A percentile compares a stretch with the other conserved stretches of the same genome.
Evolutionary conservation across 306 rosid genomes (phyloP).

Genomic region (Prinsepia uniflora): DNA sequence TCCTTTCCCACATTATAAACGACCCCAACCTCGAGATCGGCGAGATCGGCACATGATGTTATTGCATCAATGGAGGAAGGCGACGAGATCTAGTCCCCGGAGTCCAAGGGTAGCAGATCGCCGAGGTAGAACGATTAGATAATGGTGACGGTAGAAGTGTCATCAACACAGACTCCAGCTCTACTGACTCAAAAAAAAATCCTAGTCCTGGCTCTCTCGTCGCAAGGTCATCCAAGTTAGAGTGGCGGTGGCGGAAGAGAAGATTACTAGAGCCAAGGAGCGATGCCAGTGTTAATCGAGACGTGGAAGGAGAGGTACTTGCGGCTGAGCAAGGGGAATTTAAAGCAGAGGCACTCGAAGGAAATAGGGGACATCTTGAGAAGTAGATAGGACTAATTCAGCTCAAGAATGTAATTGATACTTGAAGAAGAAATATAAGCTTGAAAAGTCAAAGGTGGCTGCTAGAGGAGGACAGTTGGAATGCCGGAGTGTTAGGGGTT

Average conservation of each 20-base stretch:
- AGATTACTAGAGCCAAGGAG: conserved; percentile 96
- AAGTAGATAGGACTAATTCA: conserved; percentile 77
- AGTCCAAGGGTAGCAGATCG: conserved; percentile 66
- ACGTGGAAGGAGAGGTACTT: conserved; percentile 97
- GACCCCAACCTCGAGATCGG: conserved; percentile 1
- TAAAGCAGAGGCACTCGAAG: conserved; percentile 96
- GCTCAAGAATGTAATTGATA: conserved; percentile 94
- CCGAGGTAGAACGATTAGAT: conserved; percentile 55
- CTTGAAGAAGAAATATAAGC: conserved; percentile 90
- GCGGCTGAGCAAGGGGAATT: conserved; percentile 86
- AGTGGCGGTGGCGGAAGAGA: conserved; percentile 71
- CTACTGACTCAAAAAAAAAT: conserved; percentile 42
- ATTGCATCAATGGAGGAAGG: conserved; percentile 62
- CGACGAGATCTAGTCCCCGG: conserved; percentile 73
- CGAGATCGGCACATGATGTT: conserved; percentile 33
- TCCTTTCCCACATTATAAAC: conserved; percentile 13
- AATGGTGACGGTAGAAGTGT: conserved; percentile 73
- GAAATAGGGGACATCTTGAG: conserved; percentile 92
- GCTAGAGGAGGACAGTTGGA: conserved; percentile 45
- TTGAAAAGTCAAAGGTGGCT: conserved; percentile 73
- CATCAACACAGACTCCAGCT: conserved; percentile 36
- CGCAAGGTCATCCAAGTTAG: conserved; percentile 40
- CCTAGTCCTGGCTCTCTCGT: conserved; percentile 64
- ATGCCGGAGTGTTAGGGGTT: conserved; percentile 21
- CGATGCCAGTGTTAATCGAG: conserved; percentile 85